phyloP scores from a whole-genome alignment of 352 stramenopile species.

The Globisporangium okanoganense region DNA sequence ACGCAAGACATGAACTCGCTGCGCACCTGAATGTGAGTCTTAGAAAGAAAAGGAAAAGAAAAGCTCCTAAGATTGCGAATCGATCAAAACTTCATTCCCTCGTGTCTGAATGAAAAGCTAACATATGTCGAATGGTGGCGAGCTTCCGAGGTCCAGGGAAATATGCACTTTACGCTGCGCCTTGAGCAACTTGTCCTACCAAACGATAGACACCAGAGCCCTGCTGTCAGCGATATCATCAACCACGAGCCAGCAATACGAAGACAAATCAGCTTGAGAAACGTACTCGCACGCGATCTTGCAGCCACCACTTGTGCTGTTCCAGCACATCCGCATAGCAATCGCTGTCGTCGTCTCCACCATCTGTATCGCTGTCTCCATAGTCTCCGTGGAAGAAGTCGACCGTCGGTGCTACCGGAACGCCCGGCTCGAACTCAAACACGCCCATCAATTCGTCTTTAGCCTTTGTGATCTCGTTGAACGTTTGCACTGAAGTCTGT shows the following conservation, averaged over 20 bases:
- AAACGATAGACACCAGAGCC: neutral
- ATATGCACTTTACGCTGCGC: slow-evolving; percentile 10
- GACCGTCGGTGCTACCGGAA: neutral
- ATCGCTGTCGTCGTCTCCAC: neutral
- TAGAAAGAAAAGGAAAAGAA: neutral
- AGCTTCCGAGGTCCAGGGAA: slow-evolving; percentile 3
- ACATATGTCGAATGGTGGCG: neutral
- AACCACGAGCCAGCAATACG: neutral
- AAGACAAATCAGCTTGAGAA: neutral
- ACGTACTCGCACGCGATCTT: slow-evolving; percentile 7
- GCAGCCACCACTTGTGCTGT: slow-evolving; percentile 9
- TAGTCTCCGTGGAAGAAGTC: slow-evolving; percentile 4
- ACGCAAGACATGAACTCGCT: slow-evolving; percentile 14
- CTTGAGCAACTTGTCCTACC: slow-evolving; percentile 10
- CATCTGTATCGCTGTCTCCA: neutral
- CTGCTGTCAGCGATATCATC: neutral
- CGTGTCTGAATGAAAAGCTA: neutral
- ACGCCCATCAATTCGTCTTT: neutral
- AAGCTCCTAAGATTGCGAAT: too few relatives aligned
- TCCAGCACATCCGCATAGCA: neutral
- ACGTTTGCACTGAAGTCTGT: neutral
- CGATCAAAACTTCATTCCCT: neutral
- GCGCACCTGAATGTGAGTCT: neutral
- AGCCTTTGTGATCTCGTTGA: neutral
- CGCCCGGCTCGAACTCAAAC: slow-evolving; percentile 11